These are phyloP conservation scores for Trametes pubescens DNA, from an alignment of 1,284 basidiomycete genomes.

Conservation along the genomic window DNA sequence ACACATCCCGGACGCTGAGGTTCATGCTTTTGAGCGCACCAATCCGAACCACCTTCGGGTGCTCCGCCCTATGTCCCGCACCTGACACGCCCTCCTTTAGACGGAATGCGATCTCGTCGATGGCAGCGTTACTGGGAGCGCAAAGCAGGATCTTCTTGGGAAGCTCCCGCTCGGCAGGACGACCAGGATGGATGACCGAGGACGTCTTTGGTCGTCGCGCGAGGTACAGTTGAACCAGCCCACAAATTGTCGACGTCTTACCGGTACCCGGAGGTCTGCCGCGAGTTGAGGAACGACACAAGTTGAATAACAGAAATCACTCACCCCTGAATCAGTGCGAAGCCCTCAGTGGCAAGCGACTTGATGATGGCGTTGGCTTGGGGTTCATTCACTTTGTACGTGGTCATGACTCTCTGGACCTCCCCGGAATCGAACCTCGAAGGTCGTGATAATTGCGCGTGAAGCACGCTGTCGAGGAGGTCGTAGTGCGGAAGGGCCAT, in stretches of 20 bases:
- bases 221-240: conserved; percentile 88
- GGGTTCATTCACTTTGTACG: conserved; percentile 89
- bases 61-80: conserved; percentile 59
- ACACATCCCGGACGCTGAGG: conserved; percentile 85
- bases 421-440: conserved; percentile 60
- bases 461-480: conserved; percentile 73
- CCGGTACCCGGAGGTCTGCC: conserved; percentile 95
- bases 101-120: conserved; percentile 94
- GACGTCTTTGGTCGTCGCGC: conserved; percentile 61
- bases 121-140: conserved; percentile 98
- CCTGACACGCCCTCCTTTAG: conserved; percentile 82
- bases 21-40: conserved; percentile 87
- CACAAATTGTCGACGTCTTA: conserved; percentile 98
- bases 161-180: conserved; percentile 56
- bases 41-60: conserved; percentile 88
- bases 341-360: conserved; percentile 79
- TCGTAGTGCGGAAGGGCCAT: conserved; percentile 87
- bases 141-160: conserved; percentile 89
- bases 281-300: neutral
- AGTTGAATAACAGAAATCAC: conserved; percentile 36
- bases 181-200: conserved; percentile 58
- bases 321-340: conserved; percentile 95
- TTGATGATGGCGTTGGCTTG: conserved; percentile 92
- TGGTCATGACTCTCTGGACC: conserved; percentile 72
- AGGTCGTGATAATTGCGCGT: conserved; percentile 64